Conservation (phyloP, 2,329 filamentous ascomycete species). For the Mollisia scopiformis region DNA sequence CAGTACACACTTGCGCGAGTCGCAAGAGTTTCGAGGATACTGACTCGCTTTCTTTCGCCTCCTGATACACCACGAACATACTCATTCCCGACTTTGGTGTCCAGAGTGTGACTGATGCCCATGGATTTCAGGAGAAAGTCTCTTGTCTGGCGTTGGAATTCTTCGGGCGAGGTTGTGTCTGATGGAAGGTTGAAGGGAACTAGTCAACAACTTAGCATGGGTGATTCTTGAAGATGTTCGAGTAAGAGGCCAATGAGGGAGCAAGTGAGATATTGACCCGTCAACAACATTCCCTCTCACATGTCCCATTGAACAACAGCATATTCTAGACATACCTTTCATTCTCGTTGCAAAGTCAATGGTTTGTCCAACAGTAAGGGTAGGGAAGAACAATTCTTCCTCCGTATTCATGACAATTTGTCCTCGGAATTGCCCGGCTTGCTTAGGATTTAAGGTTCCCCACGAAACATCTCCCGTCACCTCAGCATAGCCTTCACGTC, state of each 20-base stretch:
- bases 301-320: not conserved
- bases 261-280: not conserved
- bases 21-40: constrained; percentile 53
- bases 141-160: constrained; percentile 43
- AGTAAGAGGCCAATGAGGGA: not conserved
- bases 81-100: constrained; percentile 60
- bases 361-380: constrained; percentile 52
- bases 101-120: constrained; percentile 58
- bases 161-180: constrained; percentile 45
- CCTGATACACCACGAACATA: constrained; percentile 65
- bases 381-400: constrained; percentile 54
- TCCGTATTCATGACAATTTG: constrained; percentile 61
- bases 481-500: constrained; percentile 58
- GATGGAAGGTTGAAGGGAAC: constrained; percentile 45
- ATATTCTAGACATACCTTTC: constrained; percentile 49
- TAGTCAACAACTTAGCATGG: not conserved
- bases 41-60: constrained; percentile 63
- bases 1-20: constrained; percentile 52
- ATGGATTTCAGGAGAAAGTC: constrained; percentile 35
- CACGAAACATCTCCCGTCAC: constrained; percentile 63
- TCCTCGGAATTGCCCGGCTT: constrained; percentile 51
- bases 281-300: not conserved
- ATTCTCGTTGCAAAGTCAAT: constrained; percentile 58
- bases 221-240: not conserved
- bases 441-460: constrained; percentile 46